Base-by-base conservation (phyloP, 1,139 yeast species). In the Sugiyamaella japonica region DNA sequence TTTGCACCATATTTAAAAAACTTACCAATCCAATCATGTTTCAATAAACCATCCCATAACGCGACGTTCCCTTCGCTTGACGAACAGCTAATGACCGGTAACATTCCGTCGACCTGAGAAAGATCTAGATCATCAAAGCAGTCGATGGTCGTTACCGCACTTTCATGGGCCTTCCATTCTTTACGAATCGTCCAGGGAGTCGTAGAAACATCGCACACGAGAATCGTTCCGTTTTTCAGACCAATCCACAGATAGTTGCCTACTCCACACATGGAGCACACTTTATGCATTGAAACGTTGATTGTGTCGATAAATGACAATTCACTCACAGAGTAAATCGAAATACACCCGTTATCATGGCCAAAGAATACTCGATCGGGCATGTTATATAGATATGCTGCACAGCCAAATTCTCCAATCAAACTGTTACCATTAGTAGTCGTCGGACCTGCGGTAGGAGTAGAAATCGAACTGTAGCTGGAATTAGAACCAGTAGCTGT, bases 341-440 rank as follows among this genome's bases (percentile, higher is more conserved):
- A 63, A 7, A 75, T 65, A 34, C 69, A 64, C 4, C 79, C 79
- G 55, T 73, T 76, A 15, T 73, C 76, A 52, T 74, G 78, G 7
- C 78, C 78, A 55, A 74, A 71, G 48, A 68, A 71, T 2, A 72
- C 71, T 17, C 56, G 50, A 32, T 70, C 73, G 1, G 68, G 68
- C 25, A 59, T 58, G 37, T 61, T 49, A 15, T 64, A 56, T 12
- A 68, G 54, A 31, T 56, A 50, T 2, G 70, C 62, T 0, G 71
- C 73, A 57, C 72, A 68, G 23, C 72, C 63, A 25, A 71, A 68
- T 29, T 70, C 73, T 5, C 73, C 72, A 20, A 61, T 54, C 17
- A 52, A 53, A 16, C 56, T 38, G 46, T 56, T 40, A 23, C 45
- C 15, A 45, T 37, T 34, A 13, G 53, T 28, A 45, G 59, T 31